Conservation (phyloP, 331 rosid genomes). For the Spiraea crenata region DNA sequence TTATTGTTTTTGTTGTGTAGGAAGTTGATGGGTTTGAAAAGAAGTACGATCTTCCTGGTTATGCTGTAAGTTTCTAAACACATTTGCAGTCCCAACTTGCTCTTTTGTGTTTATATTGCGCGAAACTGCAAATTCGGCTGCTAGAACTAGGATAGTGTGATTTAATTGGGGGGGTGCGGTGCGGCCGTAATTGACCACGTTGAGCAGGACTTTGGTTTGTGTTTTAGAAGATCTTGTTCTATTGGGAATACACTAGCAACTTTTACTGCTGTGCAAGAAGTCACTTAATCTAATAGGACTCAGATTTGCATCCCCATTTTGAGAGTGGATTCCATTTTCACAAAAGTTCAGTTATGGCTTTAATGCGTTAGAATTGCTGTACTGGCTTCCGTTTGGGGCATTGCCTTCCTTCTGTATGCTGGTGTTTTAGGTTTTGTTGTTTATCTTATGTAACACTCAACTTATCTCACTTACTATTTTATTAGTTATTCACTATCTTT, state of each 20-base stretch:
- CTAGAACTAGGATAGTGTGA: neutral
- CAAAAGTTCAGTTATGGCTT: neutral
- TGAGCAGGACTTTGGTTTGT: neutral
- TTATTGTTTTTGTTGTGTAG: constrained; percentile 31
- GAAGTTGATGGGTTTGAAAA: constrained; percentile 42
- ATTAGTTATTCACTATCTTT: neutral
- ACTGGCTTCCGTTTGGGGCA: neutral
- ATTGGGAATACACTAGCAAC: neutral
- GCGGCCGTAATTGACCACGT: neutral
- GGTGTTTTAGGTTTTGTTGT: neutral
- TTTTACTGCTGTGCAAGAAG: neutral
- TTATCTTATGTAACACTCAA: neutral
- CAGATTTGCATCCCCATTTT: neutral
- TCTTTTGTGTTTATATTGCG: neutral
- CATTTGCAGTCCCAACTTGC: neutral
- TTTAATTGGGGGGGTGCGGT: neutral
- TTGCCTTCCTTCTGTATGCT: neutral
- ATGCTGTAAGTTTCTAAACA: constrained; percentile 57
- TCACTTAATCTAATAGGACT: neutral
- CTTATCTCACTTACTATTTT: neutral
- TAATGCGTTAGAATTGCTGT: neutral
- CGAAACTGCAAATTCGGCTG: neutral
- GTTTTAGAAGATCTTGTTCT: neutral
- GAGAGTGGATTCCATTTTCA: neutral
- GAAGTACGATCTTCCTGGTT: constrained; percentile 77